These are phyloP conservation scores for Plectosphaerella sp. DNA, from an alignment of 2,329 filamentous ascomycete species.

Conservation along the genomic window DNA sequence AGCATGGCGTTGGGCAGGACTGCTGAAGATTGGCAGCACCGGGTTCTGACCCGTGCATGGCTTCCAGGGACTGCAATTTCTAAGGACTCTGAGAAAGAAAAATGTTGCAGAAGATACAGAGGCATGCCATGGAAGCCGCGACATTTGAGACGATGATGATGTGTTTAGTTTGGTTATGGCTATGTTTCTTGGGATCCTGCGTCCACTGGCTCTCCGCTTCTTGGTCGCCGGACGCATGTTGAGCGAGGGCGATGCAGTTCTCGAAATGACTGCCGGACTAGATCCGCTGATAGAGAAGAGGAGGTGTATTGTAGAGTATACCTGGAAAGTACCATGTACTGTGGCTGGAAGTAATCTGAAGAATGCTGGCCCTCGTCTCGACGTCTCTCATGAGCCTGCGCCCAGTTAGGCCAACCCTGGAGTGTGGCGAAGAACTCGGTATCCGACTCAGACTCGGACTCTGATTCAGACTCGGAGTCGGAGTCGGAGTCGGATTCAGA, in stretches of 20 bases:
- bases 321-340: too few relatives aligned
- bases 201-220: constrained; percentile 74
- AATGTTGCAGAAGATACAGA: constrained; percentile 39
- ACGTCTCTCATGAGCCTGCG: too few relatives aligned
- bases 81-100: constrained; percentile 37
- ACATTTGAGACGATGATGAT: constrained; percentile 32
- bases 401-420: too few relatives aligned
- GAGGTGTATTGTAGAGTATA: too few relatives aligned
- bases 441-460: too few relatives aligned
- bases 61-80: constrained; percentile 35
- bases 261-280: constrained; percentile 36
- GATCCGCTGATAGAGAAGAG: too few relatives aligned
- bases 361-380: too few relatives aligned
- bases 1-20: background rate
- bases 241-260: constrained; percentile 68
- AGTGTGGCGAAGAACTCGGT: too few relatives aligned
- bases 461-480: too few relatives aligned
- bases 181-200: constrained; percentile 68
- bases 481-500: too few relatives aligned
- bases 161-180: constrained; percentile 80
- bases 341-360: too few relatives aligned
- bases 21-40: too few relatives aligned
- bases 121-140: constrained; percentile 19
- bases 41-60: constrained; percentile 21
- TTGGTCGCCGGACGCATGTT: constrained; percentile 62